Percentiles rank a stretch among this genome's conserved stretches.
phyloP scores from a whole-genome alignment of 225 moss, liverwort and hornwort genomes.

The Asterella californica region DNA sequence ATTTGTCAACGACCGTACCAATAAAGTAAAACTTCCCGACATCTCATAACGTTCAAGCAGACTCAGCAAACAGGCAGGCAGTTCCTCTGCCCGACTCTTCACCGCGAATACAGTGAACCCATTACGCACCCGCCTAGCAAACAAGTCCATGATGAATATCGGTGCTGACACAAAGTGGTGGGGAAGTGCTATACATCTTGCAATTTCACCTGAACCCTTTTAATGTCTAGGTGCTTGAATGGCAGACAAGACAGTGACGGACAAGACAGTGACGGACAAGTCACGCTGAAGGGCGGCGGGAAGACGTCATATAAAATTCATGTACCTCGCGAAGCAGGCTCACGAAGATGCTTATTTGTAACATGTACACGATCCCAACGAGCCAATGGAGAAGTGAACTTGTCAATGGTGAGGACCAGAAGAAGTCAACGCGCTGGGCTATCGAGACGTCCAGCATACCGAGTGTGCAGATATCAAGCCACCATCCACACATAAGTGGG shows the following conservation, averaged over 20 bases:
- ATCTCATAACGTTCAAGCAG: not conserved
- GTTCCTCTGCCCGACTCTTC: no score
- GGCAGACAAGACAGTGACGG: not conserved
- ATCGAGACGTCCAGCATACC: slow-evolving; percentile 86
- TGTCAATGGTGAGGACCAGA: slow-evolving; percentile 76
- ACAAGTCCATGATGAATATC: not conserved
- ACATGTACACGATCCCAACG: slow-evolving; percentile 93
- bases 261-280: not conserved
- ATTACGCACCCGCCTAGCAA: not conserved
- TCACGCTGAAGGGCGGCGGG: not conserved
- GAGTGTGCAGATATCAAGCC: slow-evolving; percentile 96
- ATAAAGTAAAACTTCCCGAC: not conserved
- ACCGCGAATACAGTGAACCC: no score
- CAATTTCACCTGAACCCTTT: not conserved
- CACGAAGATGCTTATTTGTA: slow-evolving; percentile 96
- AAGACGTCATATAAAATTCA: not conserved
- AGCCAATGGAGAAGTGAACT: slow-evolving; percentile 99
- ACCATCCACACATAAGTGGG: slow-evolving; percentile 96
- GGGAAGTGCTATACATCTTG: not conserved
- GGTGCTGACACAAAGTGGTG: not conserved
- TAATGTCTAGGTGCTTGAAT: not conserved
- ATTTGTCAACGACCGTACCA: not conserved
- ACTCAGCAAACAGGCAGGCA: not conserved
- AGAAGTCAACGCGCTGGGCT: slow-evolving; percentile 78
- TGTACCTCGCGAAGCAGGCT: slow-evolving; percentile 91